phyloP scores from a whole-genome alignment of 306 rosid genomes.

The Macrotyloma uniflorum region DNA sequence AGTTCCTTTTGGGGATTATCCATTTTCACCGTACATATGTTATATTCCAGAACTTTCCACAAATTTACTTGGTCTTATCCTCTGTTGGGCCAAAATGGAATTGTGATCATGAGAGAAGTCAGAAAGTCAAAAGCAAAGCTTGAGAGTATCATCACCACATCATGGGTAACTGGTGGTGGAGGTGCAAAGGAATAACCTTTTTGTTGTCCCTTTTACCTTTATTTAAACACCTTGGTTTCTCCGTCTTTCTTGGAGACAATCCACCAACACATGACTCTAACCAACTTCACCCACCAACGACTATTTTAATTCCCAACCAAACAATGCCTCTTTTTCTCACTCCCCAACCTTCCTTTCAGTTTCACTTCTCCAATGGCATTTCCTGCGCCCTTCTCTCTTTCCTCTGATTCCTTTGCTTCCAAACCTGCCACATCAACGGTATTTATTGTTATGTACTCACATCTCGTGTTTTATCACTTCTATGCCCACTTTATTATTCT shows the following conservation, averaged over 20 bases:
- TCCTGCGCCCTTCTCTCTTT: conserved; percentile 52
- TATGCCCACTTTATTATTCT: conserved; percentile 2
- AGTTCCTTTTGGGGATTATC: not conserved
- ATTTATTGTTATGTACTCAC: conserved; percentile 15
- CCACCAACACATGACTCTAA: conserved; percentile 36
- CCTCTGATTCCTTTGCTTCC: conserved; percentile 41
- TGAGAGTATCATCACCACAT: not conserved
- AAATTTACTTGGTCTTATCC: not conserved
- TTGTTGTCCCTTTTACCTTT: not conserved
- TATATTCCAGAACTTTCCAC: conserved; percentile 26
- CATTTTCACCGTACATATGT: not conserved
- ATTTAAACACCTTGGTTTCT: conserved; percentile 65
- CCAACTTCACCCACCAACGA: conserved; percentile 48
- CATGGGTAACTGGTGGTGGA: conserved; percentile 27
- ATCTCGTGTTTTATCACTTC: not conserved
- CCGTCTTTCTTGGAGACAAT: conserved; percentile 89
- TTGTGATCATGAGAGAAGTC: not conserved
- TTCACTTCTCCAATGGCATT: conserved; percentile 61
- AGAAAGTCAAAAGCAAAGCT: conserved; percentile 25
- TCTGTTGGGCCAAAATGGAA: not conserved
- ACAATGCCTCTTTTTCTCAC: conserved; percentile 36
- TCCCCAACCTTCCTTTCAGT: not conserved
- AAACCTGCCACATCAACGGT: conserved; percentile 46
- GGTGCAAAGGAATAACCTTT: not conserved
- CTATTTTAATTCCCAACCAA: not conserved